Percentiles rank a stretch among this genome's conserved stretches.
Evolutionary conservation across 805 yeast species (phyloP).

Genomic region (Sugiyamaella floridensis): DNA sequence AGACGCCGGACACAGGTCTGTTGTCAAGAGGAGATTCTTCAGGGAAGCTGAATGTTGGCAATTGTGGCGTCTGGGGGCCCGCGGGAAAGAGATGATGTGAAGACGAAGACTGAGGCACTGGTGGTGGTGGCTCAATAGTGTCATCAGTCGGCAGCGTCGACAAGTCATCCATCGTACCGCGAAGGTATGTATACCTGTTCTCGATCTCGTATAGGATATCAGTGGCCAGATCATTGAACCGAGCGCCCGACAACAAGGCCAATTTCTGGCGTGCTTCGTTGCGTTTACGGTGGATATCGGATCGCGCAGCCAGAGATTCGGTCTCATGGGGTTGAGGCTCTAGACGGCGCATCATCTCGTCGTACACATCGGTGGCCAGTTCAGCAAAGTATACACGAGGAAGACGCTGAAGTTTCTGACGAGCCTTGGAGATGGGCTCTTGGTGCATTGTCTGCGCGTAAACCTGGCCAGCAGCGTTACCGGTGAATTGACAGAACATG

Average conservation of each 20-base stretch:
- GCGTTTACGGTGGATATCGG: constrained; percentile 81
- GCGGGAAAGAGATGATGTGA: neutral
- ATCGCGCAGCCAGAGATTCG: constrained; percentile 55
- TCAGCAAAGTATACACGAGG: constrained; percentile 78
- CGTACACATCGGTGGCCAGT: constrained; percentile 88
- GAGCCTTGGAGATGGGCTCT: constrained; percentile 46
- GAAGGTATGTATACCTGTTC: constrained; percentile 53
- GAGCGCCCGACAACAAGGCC: constrained; percentile 68
- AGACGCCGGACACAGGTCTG: neutral
- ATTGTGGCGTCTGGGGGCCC: neutral
- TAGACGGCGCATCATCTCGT: constrained; percentile 78
- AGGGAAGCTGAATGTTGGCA: neutral
- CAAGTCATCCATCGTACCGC: constrained; percentile 2
- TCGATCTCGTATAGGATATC: constrained; percentile 85
- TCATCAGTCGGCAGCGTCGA: constrained; percentile 1
- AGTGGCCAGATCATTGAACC: constrained; percentile 85
- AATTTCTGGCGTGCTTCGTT: constrained; percentile 92
- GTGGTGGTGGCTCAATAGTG: neutral
- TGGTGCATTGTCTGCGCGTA: neutral
- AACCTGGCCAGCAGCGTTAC: neutral
- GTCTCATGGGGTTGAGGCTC: constrained; percentile 30
- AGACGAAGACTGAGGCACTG: too few relatives aligned
- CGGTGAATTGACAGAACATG: constrained; percentile 15
- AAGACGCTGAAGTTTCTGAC: constrained; percentile 76
- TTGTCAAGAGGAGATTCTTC: neutral